Evolutionary conservation across 345 rosid genomes (phyloP), one percentile per base, ranked within the genome.

Genomic region (Populus davidiana): DNA sequence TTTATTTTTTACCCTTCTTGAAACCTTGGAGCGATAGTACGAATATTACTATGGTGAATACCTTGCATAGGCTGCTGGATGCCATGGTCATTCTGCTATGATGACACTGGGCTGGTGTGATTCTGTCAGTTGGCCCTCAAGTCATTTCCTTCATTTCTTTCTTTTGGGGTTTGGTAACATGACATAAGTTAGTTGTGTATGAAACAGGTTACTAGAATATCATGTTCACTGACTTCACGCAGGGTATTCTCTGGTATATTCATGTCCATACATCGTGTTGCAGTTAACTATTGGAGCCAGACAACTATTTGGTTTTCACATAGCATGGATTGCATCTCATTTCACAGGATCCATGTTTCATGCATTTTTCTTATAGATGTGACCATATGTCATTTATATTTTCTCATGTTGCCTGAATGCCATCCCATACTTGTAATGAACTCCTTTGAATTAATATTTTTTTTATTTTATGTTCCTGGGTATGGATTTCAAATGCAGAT

Each of bases 401-500:
- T 47, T 4, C 1, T 33, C 6, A 50, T 7, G 47, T 62, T 69
- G 25, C 23, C n/a, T 12, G 56, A 18, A 5, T 25, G 17, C 33
- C 62, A 35, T 20, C 9, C 10, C 59, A 49, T 6, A 9, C 78
- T 39, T 74, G 67, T 25, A 6, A 20, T 50, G 62, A 21, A 10
- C 36, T 52, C 69, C 25, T 18, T 31, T 36, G 39, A 35, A 36
- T 21, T 39, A 16, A 21, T 36, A n/a, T 21, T 27, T 10, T 52
- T 62, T 16, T 35, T 13, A 25, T 14, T 29, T 10, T 43, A 33
- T 72, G 44, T 54, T 68, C 33, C 56, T 76, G 70, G 11, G 49
- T 44, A 62, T 70, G 59, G 62, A 35, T 80, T 81, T 83, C 65
- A 64, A 69, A 35, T 82, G 78, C 88, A 96, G 99, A 84, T 94